Evolutionary conservation across 202 grass and related monocot species (phyloP), one percentile per base, ranked within the genome.

Genomic region (Elaeis oleifera): DNA sequence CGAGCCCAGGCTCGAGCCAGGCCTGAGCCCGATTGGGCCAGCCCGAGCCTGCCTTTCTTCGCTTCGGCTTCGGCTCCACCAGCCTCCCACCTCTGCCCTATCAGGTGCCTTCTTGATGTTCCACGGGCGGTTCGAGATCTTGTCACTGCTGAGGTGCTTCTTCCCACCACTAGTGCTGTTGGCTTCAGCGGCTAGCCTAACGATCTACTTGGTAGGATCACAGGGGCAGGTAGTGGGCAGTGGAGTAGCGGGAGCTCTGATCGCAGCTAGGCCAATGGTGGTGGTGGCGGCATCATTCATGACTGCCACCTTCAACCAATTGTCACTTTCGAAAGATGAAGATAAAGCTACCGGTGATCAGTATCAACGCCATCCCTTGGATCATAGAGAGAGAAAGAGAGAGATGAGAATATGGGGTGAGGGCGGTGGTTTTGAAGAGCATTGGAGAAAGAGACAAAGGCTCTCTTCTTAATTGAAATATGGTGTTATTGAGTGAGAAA

Each of bases 151-250:
- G 56, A 21, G 56, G 56, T 58, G 22, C 6, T 58, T 58, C 56
- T 15, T 58, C 6, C 56, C 56, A 21, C 13, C 23, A 8, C 56
- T 21, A 5, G 56, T 23, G 18, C 31, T 18, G 15, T 4, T 17
- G 15, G n/a, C 50, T 16, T 5, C 64, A 5, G 5, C 23, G 16
- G 6, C 50, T 50, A 24, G 56, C 4, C 64, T 67, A 23, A 54
- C 64, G 1, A 26, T 67, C 8, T 67, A 50, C 17, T 25, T 67
- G 17, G 64, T 51, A 3, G 64, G 64, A 6, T 50, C 64, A 9
- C 64, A 67, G 25, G 64, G 64, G 3, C 64, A 67, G n/a, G 64
- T 67, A 16, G 54, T 67, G 9, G 64, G 64, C 4, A 51, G 50
- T 0, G 31, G 50, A 3, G 51, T 67, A 24, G 64, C 24, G 1